Evolutionary conservation across 2,329 filamentous ascomycete genomes (phyloP).

Genomic region (Trichoderma gracile): DNA sequence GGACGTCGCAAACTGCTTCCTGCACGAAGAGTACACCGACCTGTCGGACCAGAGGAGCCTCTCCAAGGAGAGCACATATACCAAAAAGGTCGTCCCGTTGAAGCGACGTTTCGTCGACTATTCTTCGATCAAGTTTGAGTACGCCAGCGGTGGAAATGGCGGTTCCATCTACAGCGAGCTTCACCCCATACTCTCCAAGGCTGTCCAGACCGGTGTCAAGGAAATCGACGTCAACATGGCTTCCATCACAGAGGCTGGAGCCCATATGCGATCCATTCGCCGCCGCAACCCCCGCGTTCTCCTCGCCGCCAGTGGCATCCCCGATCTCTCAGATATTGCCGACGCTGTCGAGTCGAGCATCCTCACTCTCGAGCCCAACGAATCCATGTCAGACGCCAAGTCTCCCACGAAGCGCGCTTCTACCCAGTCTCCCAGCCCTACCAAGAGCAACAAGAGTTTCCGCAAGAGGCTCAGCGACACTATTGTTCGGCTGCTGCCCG

Average conservation of each 20-base stretch:
- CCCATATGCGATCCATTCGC: slow-evolving; percentile 29
- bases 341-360: slow-evolving; percentile 37
- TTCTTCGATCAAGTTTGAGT: slow-evolving; percentile 21
- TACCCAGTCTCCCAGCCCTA: slow-evolving; percentile 32
- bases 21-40: slow-evolving; percentile 19
- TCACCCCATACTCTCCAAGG: slow-evolving; percentile 32
- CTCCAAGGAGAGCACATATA: slow-evolving; percentile 7
- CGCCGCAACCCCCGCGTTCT: slow-evolving; percentile 31
- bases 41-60: slow-evolving; percentile 10
- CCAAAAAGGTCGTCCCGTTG: slow-evolving; percentile 29
- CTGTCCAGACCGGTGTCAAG: slow-evolving; percentile 28
- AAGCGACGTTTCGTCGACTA: slow-evolving; percentile 36
- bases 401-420: slow-evolving; percentile 38
- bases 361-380: slow-evolving; percentile 29
- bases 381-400: slow-evolving; percentile 31
- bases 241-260: slow-evolving; percentile 33
- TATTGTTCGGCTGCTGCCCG: slow-evolving; percentile 37
- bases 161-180: slow-evolving; percentile 33
- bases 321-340: slow-evolving; percentile 34
- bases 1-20: slow-evolving; percentile 31
- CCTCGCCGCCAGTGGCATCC: slow-evolving; percentile 31
- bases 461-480: slow-evolving; percentile 35
- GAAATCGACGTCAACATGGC: slow-evolving; percentile 34
- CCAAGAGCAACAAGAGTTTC: slow-evolving; percentile 32
- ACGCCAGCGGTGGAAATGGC: slow-evolving; percentile 34